These are phyloP conservation scores for Starmerella vitae DNA, from an alignment of 805 yeast species.

Conservation along the genomic window DNA sequence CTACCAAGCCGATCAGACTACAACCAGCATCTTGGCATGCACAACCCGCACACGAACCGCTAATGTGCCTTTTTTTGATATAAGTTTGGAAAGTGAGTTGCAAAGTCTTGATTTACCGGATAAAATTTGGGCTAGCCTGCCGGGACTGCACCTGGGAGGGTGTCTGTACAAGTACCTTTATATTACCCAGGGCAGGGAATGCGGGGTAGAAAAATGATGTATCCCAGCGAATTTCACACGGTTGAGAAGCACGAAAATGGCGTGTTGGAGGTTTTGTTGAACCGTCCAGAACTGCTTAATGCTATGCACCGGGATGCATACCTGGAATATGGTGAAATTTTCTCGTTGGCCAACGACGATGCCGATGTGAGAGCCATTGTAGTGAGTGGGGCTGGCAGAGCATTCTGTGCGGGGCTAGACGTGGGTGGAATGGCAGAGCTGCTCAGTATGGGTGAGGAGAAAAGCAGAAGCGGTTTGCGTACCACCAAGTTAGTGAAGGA, in stretches of 20 bases:
- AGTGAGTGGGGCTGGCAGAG: conserved; percentile 43
- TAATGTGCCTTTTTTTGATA: background rate
- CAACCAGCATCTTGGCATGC: background rate
- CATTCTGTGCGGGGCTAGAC: conserved; percentile 55
- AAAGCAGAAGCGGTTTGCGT: conserved; percentile 24
- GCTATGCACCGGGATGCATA: conserved; percentile 44
- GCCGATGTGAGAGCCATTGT: conserved; percentile 41
- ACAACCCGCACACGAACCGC: background rate
- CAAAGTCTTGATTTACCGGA: conserved; percentile 5
- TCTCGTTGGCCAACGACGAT: conserved; percentile 34
- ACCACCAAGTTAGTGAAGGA: conserved; percentile 33
- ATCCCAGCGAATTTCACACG: background rate
- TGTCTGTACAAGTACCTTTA: conserved; percentile 8
- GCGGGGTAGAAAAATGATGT: background rate
- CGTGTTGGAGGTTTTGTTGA: conserved; percentile 45
- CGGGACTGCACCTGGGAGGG: conserved; percentile 13
- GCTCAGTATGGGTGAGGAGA: conserved; percentile 17
- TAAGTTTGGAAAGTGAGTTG: background rate
- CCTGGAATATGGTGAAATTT: conserved; percentile 40
- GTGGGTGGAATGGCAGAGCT: conserved; percentile 26
- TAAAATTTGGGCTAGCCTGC: conserved; percentile 1
- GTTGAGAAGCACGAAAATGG: conserved; percentile 26
- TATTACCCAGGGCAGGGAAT: background rate
- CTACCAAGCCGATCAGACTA: background rate
- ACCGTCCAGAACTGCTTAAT: conserved; percentile 47